Conservation (phyloP, 306 rosid species). For the Trifolium subterraneum region DNA sequence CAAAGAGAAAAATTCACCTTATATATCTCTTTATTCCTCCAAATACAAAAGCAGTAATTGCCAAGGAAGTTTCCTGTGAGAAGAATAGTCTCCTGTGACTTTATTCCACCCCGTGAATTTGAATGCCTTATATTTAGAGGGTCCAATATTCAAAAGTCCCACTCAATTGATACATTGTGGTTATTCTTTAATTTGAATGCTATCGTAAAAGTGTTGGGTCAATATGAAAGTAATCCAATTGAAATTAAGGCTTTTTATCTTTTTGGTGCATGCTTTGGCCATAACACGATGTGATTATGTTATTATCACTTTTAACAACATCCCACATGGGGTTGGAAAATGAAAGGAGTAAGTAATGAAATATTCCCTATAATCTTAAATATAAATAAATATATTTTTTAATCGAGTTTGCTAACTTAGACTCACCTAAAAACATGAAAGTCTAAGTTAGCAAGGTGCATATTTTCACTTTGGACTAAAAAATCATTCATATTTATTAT, state of each 20-base stretch:
- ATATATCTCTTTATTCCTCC: too few relatives aligned
- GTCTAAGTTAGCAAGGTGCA: too few relatives aligned
- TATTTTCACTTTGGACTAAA: too few relatives aligned
- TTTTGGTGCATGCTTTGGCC: constrained; percentile 38
- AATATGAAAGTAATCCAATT: constrained; percentile 40
- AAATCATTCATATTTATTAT: too few relatives aligned
- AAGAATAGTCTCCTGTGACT: neutral
- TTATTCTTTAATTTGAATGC: constrained; percentile 44
- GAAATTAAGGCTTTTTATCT: constrained; percentile 8
- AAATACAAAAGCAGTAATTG: too few relatives aligned
- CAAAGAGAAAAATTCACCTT: too few relatives aligned
- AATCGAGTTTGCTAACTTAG: too few relatives aligned
- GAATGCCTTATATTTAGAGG: constrained; percentile 43
- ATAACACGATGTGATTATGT: constrained; percentile 43
- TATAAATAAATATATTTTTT: too few relatives aligned
- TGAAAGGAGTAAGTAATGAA: constrained; percentile 6
- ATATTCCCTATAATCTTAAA: too few relatives aligned
- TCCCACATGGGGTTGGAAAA: constrained; percentile 47
- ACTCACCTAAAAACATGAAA: too few relatives aligned
- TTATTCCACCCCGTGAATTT: constrained; percentile 37
- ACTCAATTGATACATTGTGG: constrained; percentile 34
- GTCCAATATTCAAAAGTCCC: constrained; percentile 44
- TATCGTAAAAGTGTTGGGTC: constrained; percentile 37
- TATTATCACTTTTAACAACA: constrained; percentile 55
- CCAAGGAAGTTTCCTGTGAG: neutral